Conservation (phyloP, 352 stramenopile genomes). For the Phytophthora pseudosyringae region DNA sequence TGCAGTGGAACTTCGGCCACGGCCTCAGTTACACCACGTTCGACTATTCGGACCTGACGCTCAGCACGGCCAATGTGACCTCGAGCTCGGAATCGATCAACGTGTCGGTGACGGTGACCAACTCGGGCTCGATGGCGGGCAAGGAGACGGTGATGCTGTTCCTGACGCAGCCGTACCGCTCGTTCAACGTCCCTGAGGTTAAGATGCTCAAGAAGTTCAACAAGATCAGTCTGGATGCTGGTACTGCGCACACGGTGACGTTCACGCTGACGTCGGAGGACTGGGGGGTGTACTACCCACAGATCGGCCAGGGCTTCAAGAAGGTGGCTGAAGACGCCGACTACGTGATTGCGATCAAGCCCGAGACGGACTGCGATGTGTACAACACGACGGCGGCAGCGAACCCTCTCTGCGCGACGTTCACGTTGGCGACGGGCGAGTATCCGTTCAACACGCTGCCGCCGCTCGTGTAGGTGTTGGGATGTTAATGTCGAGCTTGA, state of each 20-base stretch:
- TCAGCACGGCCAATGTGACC: constrained; percentile 40
- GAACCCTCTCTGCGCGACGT: constrained; percentile 39
- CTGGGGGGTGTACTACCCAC: constrained; percentile 60
- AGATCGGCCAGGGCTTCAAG: constrained; percentile 58
- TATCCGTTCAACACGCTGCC: constrained; percentile 9
- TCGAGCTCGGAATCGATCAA: constrained; percentile 36
- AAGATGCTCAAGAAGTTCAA: constrained; percentile 81
- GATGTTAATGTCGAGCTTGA: not conserved
- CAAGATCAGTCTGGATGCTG: constrained; percentile 62
- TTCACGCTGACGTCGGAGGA: constrained; percentile 51
- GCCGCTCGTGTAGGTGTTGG: constrained; percentile 4
- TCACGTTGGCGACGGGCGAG: constrained; percentile 27
- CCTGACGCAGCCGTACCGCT: constrained; percentile 19
- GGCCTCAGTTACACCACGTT: constrained; percentile 74
- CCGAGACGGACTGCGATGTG: constrained; percentile 70
- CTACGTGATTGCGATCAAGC: constrained; percentile 42
- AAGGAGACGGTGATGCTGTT: constrained; percentile 72
- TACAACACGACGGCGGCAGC: constrained; percentile 38
- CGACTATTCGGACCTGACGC: constrained; percentile 47
- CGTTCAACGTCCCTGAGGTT: constrained; percentile 65
- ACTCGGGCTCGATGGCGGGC: constrained; percentile 54
- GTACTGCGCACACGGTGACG: constrained; percentile 35
- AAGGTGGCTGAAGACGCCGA: constrained; percentile 49
- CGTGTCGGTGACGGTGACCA: constrained; percentile 68
- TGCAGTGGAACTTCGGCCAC: constrained; percentile 64